Base-by-base conservation (phyloP, 176 grass and related monocot species). In the Bromus sterilis region DNA sequence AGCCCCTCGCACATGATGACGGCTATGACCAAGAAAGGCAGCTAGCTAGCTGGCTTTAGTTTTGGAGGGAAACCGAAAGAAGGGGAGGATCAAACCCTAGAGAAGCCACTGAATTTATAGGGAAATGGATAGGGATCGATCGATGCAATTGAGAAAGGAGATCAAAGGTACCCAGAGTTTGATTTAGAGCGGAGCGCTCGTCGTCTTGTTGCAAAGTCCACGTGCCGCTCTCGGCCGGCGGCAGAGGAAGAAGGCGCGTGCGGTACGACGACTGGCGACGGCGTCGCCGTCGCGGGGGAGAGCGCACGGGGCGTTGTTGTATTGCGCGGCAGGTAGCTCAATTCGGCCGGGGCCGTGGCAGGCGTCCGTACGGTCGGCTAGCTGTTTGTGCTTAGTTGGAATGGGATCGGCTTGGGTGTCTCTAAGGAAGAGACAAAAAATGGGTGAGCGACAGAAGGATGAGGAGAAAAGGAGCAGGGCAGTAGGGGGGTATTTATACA, bases 1-100 rank as follows among this genome's bases (percentile, higher is more conserved):
- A 78, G 73, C 14, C 65, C 87, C 66, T 86, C 83, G 65, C 78
- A 86, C 87, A 89, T 89, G 87, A 89, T 89, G 87, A 61, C 65
- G 29, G 80, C 80, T 48, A 10, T 72, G 33, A 43, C 49, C 51
- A 65, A 82, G 85, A 20, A 35, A 68, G 34, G 34, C 37, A 70
- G 66, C 66, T 71, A 43, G 7, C 25, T 36, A 23, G 23, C 43
- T 36, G 15, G 23, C 43, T 31, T 13, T 29, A 76, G 48, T 82
- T 80, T 89, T 76, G 82, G 87, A 89, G 55, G 82, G 71, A 86
- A 89, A 78, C 64, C 12, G 26, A 49, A 43, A 63, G 2, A 18
- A 18, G 53, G 20, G 33, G 42, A 2, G 25, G 42, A 58, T 80
- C 49, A 84, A 79, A 86, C 67, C 64, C 43, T 82, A 34, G 23